These are phyloP conservation scores for Boletus vermiculosoides DNA, from an alignment of 768 basidiomycete species.

Conservation along the genomic window DNA sequence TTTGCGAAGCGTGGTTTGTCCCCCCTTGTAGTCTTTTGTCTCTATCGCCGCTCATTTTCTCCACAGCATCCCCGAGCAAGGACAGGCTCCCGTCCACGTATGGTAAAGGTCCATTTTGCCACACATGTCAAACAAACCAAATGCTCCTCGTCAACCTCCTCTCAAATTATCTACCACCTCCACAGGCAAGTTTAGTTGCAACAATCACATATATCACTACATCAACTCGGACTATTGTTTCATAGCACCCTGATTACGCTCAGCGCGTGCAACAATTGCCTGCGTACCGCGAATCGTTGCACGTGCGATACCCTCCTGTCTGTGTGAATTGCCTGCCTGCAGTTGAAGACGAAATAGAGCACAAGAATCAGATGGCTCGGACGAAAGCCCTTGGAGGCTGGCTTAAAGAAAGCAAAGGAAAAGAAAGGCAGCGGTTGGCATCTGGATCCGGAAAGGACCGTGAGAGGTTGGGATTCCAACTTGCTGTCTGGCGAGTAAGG, in stretches of 20 bases:
- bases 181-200: conserved; percentile 50
- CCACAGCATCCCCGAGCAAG: conserved; percentile 63
- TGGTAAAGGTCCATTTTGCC: conserved; percentile 68
- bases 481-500: conserved; percentile 66
- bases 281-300: conserved; percentile 71
- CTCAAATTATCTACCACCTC: conserved; percentile 82
- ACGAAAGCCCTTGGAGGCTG: conserved; percentile 72
- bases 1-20: conserved; percentile 71
- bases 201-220: neutral
- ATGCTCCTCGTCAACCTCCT: conserved; percentile 82
- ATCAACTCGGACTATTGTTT: neutral
- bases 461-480: conserved; percentile 47
- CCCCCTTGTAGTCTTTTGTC: neutral
- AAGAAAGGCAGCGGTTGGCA: conserved; percentile 51
- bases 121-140: conserved; percentile 90
- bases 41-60: neutral
- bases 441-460: conserved; percentile 40
- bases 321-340: conserved; percentile 72
- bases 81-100: conserved; percentile 66
- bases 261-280: conserved; percentile 61
- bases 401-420: conserved; percentile 66
- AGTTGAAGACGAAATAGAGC: conserved; percentile 78
- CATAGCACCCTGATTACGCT: conserved; percentile 73
- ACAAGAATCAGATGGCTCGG: conserved; percentile 80
- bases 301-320: conserved; percentile 84